Percentiles rank a stretch among this genome's conserved stretches.
These are phyloP conservation scores for Hymenotorrendiella dingleyae DNA, from an alignment of 2,329 filamentous ascomycete genomes.

Conservation along the genomic window DNA sequence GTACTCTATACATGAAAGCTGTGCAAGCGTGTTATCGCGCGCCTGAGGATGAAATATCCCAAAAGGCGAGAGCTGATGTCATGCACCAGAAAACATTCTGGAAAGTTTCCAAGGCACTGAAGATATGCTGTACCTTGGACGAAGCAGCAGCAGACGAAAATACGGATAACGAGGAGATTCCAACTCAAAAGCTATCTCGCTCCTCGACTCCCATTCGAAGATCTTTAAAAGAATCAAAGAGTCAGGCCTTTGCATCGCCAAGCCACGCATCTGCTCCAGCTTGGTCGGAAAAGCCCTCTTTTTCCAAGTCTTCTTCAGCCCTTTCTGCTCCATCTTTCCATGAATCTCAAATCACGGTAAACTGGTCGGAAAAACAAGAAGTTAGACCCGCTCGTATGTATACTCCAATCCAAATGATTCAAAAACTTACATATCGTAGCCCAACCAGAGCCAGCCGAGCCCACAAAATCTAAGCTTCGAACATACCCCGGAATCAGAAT, in stretches of 20 bases:
- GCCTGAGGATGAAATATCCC: slow-evolving; percentile 56
- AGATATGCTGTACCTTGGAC: slow-evolving; percentile 57
- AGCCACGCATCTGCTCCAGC: slow-evolving; percentile 11
- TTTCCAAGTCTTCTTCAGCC: slow-evolving; percentile 10
- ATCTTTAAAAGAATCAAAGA: slow-evolving; percentile 16
- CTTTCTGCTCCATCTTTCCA: slow-evolving; percentile 8
- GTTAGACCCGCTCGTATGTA: slow-evolving; percentile 17
- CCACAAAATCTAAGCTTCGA: slow-evolving; percentile 40
- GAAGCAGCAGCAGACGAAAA: slow-evolving; percentile 50
- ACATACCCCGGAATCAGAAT: slow-evolving; percentile 55
- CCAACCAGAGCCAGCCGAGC: slow-evolving; percentile 16
- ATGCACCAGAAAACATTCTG: slow-evolving; percentile 52
- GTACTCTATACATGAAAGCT: slow-evolving; percentile 68
- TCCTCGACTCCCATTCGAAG: slow-evolving; percentile 18
- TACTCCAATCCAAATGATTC: slow-evolving; percentile 1
- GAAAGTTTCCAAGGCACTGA: slow-evolving; percentile 42
- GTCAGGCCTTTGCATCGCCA: slow-evolving; percentile 10
- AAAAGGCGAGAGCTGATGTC: slow-evolving; percentile 41
- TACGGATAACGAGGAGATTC: slow-evolving; percentile 43
- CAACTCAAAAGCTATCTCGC: slow-evolving; percentile 17
- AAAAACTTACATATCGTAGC: slow-evolving; percentile 14
- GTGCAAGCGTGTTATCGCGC: slow-evolving; percentile 66
- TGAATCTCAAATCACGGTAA: no score
- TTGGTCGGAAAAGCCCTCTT: slow-evolving; percentile 22
- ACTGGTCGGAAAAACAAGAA: slow-evolving; percentile 21